These are phyloP conservation scores for Ormosia semicastrata DNA, from an alignment of 306 rosid species.

Conservation along the genomic window DNA sequence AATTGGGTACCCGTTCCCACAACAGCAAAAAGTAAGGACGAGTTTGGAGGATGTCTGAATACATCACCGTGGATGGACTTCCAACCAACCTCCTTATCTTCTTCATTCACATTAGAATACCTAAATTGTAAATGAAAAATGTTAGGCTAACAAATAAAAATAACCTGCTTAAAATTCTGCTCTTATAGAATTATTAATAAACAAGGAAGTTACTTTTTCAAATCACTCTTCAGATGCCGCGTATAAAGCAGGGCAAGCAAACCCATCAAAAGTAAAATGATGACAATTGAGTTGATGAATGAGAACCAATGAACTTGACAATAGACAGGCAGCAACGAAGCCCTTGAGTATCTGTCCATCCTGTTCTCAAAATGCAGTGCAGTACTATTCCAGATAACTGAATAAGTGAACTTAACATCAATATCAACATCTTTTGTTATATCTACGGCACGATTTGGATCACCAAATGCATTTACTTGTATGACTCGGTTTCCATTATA, in stretches of 20 bases:
- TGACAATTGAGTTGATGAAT: conserved; percentile 64
- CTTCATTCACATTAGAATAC: conserved; percentile 59
- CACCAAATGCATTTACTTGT: conserved; percentile 66
- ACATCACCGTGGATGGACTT: conserved; percentile 77
- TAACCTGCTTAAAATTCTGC: not conserved
- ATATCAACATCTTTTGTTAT: conserved; percentile 59
- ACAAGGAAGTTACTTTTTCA: conserved; percentile 62
- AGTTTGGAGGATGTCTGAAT: conserved; percentile 66
- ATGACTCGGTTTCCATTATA: conserved; percentile 61
- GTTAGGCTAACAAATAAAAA: conserved; percentile 23
- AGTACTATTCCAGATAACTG: conserved; percentile 70
- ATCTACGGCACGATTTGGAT: conserved; percentile 65
- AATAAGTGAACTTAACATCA: conserved; percentile 73
- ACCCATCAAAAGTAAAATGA: conserved; percentile 72
- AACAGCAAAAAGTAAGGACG: conserved; percentile 68
- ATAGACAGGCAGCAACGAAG: conserved; percentile 58
- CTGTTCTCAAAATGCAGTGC: conserved; percentile 53
- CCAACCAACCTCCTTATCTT: conserved; percentile 85
- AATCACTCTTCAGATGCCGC: conserved; percentile 69
- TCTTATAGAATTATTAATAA: not conserved
- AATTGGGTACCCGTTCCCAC: conserved; percentile 85
- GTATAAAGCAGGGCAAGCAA: conserved; percentile 68
- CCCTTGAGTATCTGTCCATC: conserved; percentile 65
- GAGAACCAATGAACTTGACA: conserved; percentile 85
- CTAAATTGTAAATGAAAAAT: conserved; percentile 35